Conservation (phyloP, 495 filamentous ascomycete species). For the Oidiodendron maius region DNA sequence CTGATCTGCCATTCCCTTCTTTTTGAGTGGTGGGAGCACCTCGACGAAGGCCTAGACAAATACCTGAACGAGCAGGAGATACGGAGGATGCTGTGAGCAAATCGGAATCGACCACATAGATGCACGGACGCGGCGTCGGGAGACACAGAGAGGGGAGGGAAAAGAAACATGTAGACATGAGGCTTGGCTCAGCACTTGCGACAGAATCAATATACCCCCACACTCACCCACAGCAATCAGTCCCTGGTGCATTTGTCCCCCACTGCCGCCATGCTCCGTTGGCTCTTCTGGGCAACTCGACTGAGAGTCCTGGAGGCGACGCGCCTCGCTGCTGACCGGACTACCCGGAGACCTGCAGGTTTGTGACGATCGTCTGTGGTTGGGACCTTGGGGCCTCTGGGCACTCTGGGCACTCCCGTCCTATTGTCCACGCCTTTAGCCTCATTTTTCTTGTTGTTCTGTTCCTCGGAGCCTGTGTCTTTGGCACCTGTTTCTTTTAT, state of each 20-base stretch:
- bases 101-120: neutral
- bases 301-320: no score
- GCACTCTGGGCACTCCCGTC: no score
- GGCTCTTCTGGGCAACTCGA: neutral
- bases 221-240: constrained; percentile 2
- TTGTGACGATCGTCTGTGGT: no score
- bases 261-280: neutral
- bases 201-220: constrained; percentile 9
- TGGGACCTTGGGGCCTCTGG: no score
- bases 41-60: constrained; percentile 73
- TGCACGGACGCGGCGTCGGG: constrained; percentile 7
- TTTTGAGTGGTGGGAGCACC: constrained; percentile 95
- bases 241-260: neutral
- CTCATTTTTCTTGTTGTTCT: no score
- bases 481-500: no score
- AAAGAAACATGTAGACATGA: neutral
- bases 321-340: no score
- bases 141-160: neutral
- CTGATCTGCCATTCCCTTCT: constrained; percentile 97
- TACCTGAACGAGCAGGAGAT: constrained; percentile 84
- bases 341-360: no score
- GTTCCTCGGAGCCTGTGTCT: no score
- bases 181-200: neutral
- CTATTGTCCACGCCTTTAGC: no score
- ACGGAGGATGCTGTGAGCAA: constrained; percentile 65